Percentiles rank a stretch among this genome's conserved stretches.
Evolutionary conservation across 148 eudicot species (phyloP).

Genomic region (Camellia japonica): DNA sequence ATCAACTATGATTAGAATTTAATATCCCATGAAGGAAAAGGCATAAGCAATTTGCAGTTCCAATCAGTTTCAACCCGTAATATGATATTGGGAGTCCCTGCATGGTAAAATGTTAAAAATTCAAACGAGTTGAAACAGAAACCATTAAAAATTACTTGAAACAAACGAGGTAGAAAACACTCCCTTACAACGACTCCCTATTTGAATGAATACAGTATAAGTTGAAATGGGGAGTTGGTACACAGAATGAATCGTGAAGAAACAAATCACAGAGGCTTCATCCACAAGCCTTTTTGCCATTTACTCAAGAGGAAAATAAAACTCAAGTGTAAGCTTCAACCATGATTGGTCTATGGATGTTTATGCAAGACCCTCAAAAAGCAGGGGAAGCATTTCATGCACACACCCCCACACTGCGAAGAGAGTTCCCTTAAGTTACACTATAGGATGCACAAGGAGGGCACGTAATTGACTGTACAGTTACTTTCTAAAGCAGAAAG

Average conservation of each 20-base stretch:
- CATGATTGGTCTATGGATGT: background rate
- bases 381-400: background rate
- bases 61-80: background rate
- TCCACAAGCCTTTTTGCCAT: background rate
- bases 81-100: background rate
- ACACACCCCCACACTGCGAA: background rate
- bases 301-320: background rate
- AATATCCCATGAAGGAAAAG: conserved; percentile 10
- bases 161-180: background rate
- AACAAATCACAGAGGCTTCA: background rate
- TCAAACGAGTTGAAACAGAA: background rate
- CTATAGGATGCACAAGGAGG: background rate
- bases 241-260: background rate
- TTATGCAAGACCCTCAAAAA: background rate
- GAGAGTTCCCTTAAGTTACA: background rate
- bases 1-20: conserved; percentile 17
- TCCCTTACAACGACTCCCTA: background rate
- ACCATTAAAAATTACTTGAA: background rate
- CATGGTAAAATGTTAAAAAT: background rate
- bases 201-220: background rate
- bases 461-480: background rate
- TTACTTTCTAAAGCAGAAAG: background rate
- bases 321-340: background rate
- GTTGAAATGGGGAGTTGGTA: background rate
- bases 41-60: conserved; percentile 6